Percentiles rank a stretch among this genome's conserved stretches.
These are phyloP conservation scores for Gypsophila paniculata DNA, from an alignment of 179 eudicot genomes.

Conservation along the genomic window DNA sequence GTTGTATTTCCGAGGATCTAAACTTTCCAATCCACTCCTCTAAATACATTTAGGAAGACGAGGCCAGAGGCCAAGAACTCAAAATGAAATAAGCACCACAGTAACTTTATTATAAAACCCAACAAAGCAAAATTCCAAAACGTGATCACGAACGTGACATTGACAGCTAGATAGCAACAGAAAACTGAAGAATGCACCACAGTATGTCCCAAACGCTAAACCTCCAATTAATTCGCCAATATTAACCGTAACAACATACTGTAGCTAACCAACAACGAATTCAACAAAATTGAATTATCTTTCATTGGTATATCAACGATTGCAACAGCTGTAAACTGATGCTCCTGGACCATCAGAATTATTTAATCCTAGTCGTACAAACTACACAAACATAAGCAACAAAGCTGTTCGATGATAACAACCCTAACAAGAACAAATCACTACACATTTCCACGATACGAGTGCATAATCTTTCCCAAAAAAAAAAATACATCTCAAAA, in stretches of 20 bases:
- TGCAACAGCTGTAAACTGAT: not conserved
- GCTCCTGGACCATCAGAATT: not conserved
- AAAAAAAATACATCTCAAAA: not conserved
- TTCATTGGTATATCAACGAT: not conserved
- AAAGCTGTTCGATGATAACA: not conserved
- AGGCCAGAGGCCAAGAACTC: not conserved
- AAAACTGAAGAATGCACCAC: not conserved
- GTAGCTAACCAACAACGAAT: not conserved
- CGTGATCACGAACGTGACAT: not conserved
- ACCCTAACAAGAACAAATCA: not conserved
- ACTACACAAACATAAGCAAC: not conserved
- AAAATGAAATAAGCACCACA: not conserved
- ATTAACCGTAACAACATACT: slow-evolving; percentile 10
- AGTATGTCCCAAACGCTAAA: not conserved
- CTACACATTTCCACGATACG: not conserved
- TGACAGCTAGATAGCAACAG: not conserved
- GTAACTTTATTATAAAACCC: not conserved
- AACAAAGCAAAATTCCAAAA: not conserved
- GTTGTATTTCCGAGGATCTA: not conserved
- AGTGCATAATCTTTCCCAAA: not conserved
- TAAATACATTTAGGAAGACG: not conserved
- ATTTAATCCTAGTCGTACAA: no score
- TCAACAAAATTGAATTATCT: not conserved
- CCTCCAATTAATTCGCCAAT: not conserved
- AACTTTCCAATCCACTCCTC: not conserved